Evolutionary conservation across 331 rosid species (phyloP), one percentile per base, ranked within the genome.

Genomic region (Rosa hybrid): DNA sequence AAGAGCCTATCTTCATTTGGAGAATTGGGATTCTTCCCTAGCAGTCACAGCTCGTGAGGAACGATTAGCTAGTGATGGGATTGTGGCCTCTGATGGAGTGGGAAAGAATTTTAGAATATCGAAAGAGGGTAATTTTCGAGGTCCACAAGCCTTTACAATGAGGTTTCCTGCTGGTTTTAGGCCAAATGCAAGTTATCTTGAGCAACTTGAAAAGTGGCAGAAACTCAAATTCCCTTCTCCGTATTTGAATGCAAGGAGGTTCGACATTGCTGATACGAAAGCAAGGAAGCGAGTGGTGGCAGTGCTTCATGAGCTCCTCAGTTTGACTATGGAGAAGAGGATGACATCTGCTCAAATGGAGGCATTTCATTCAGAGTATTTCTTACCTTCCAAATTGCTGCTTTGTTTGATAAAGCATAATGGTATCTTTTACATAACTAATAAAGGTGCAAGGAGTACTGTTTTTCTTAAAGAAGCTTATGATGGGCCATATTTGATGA

Each of bases 161-260:
- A 84, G 75, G 86, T 92, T 90, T 84, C 94, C 98, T 9, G 79
- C 87, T 25, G 96, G 98, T 50, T 94, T 94, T 84, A 83, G 98
- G 82, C 98, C 98, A 34, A 92, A 94, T 72, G 82, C 77, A 83
- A 84, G 92, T 78, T 94, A 84, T 72, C 96, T 92, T 44, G 88
- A 91, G 86, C 89, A 91, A 75, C 80, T 91, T 62, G 91, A 91
- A 81, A 88, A 81, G 88, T 94, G 98, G 98, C 98, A 94, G 87
- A 94, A 84, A 76, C 84, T 90, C 87, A 98, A 94, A 41, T 92
- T 92, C 83, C 98, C 98, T 79, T 91, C 98, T 46, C 98, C 98
- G 0, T 94, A 94, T 85, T 81, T 94, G 83, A 94, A 82, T 56
- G 98, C 97, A 0, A 92, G 96, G 87, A 92, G 98, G 81, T 87